A percentile compares a stretch with the other conserved stretches of the same genome.
phyloP scores from a whole-genome alignment of 2,329 filamentous ascomycete genomes.

The Colletotrichum shisoi region DNA sequence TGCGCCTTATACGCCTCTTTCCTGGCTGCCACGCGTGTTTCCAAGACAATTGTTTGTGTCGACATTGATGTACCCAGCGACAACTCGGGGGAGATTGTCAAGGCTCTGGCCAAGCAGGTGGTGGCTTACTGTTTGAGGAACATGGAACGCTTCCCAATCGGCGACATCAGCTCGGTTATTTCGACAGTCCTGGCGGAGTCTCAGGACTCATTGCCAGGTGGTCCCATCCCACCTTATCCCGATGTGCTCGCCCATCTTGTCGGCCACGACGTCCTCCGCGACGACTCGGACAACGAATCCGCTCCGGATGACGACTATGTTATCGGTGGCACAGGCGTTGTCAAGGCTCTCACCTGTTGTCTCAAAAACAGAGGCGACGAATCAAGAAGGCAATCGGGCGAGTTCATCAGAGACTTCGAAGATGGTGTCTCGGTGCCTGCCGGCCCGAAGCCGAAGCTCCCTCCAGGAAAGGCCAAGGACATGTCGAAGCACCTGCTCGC shows the following conservation, averaged over 20 bases:
- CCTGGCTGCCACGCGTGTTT: constrained; percentile 85
- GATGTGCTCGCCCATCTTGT: constrained; percentile 89
- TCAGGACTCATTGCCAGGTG: constrained; percentile 38
- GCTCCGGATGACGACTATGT: constrained; percentile 94
- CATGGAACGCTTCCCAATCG: constrained; percentile 79
- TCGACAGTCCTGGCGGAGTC: constrained; percentile 55
- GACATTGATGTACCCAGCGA: constrained; percentile 88
- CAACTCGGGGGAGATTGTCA: constrained; percentile 87
- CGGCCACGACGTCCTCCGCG: constrained; percentile 68
- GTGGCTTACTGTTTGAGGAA: constrained; percentile 93
- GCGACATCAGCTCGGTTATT: constrained; percentile 60
- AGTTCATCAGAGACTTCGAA: constrained; percentile 62
- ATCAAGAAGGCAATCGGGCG: constrained; percentile 61
- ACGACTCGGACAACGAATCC: constrained; percentile 67
- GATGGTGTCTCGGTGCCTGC: constrained; percentile 57
- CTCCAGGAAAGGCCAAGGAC: constrained; percentile 76
- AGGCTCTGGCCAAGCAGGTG: constrained; percentile 91
- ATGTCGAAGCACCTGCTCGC: constrained; percentile 91
- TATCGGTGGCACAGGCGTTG: constrained; percentile 92
- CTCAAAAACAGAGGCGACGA: constrained; percentile 80
- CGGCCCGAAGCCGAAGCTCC: constrained; percentile 48
- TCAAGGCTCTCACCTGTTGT: constrained; percentile 91
- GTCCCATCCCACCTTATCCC: constrained; percentile 63
- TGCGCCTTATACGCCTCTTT: constrained; percentile 92
- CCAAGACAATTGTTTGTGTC: constrained; percentile 82